phyloP scores from a whole-genome alignment of 495 filamentous ascomycete species.

The Hypoxylon rickii region DNA sequence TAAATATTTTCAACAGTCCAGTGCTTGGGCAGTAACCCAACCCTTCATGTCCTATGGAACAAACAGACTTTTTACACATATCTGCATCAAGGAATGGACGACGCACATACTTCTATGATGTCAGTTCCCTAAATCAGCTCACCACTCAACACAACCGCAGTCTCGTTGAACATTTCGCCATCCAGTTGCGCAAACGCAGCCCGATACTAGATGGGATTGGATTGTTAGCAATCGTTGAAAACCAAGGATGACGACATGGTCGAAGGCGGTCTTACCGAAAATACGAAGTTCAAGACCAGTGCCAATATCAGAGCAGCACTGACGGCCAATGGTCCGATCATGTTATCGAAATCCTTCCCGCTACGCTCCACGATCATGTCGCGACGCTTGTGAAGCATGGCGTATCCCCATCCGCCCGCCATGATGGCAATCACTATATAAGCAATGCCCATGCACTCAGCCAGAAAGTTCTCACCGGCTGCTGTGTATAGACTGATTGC shows the following conservation, averaged over 20 bases:
- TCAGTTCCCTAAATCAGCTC: slow-evolving; percentile 27
- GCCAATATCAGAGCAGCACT: slow-evolving; percentile 78
- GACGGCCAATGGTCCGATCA: slow-evolving; percentile 80
- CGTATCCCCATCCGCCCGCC: slow-evolving; percentile 85
- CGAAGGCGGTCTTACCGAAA: slow-evolving; percentile 59
- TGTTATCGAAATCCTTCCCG: slow-evolving; percentile 89
- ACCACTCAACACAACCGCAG: slow-evolving; percentile 27
- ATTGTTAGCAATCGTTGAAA: slow-evolving; percentile 7
- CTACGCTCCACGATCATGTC: slow-evolving; percentile 81
- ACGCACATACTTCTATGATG: background rate
- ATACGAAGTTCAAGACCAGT: slow-evolving; percentile 83
- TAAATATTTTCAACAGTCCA: slow-evolving; percentile 9
- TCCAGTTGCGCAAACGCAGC: slow-evolving; percentile 34
- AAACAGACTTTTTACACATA: slow-evolving; percentile 27
- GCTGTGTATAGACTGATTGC: slow-evolving; percentile 88
- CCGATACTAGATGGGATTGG: slow-evolving; percentile 34
- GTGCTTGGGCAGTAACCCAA: slow-evolving; percentile 1
- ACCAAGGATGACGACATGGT: background rate
- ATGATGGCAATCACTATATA: slow-evolving; percentile 85
- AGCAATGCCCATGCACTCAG: slow-evolving; percentile 72
- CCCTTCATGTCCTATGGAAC: slow-evolving; percentile 8
- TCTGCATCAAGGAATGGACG: background rate
- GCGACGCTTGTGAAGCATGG: slow-evolving; percentile 73
- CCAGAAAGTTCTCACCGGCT: slow-evolving; percentile 73
- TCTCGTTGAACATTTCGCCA: slow-evolving; percentile 22